These are phyloP conservation scores for Pisolithus sp. DNA, from an alignment of 768 basidiomycete genomes.

Conservation along the genomic window DNA sequence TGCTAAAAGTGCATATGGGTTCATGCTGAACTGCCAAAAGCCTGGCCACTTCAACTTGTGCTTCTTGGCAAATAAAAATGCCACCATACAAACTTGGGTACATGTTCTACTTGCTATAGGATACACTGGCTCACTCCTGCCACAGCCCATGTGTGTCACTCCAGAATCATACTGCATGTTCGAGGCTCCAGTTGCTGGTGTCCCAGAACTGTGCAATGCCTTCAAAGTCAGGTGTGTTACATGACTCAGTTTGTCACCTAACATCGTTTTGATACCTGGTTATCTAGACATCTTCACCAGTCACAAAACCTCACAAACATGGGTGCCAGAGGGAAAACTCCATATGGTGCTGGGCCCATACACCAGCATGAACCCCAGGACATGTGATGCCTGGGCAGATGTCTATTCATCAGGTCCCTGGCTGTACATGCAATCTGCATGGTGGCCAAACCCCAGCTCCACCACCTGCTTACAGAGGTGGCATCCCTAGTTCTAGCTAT, in stretches of 20 bases:
- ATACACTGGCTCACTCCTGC: constrained; percentile 2
- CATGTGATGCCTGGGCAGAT: constrained; percentile 70
- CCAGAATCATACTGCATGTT: constrained; percentile 88
- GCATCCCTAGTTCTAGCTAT: constrained; percentile 21
- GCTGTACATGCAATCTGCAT: constrained; percentile 79
- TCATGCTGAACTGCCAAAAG: constrained; percentile 80
- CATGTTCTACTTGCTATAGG: neutral
- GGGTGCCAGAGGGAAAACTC: constrained; percentile 62
- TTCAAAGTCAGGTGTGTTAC: constrained; percentile 77
- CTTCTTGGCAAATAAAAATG: constrained; percentile 89
- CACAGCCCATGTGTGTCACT: constrained; percentile 76
- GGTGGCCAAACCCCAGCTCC: constrained; percentile 35
- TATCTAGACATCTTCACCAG: constrained; percentile 64
- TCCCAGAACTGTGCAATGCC: constrained; percentile 91
- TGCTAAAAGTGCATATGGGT: constrained; percentile 91
- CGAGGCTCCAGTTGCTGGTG: constrained; percentile 84
- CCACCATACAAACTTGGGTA: constrained; percentile 89
- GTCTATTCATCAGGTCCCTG: constrained; percentile 63
- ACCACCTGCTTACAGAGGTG: constrained; percentile 29
- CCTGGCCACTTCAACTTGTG: constrained; percentile 92
- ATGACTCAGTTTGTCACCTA: neutral
- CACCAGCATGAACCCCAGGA: constrained; percentile 70
- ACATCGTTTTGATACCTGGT: constrained; percentile 2
- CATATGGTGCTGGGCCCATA: constrained; percentile 65
- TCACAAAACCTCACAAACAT: constrained; percentile 55